Conservation (phyloP, 208 protist genomes). For the Trypanosoma avium region DNA sequence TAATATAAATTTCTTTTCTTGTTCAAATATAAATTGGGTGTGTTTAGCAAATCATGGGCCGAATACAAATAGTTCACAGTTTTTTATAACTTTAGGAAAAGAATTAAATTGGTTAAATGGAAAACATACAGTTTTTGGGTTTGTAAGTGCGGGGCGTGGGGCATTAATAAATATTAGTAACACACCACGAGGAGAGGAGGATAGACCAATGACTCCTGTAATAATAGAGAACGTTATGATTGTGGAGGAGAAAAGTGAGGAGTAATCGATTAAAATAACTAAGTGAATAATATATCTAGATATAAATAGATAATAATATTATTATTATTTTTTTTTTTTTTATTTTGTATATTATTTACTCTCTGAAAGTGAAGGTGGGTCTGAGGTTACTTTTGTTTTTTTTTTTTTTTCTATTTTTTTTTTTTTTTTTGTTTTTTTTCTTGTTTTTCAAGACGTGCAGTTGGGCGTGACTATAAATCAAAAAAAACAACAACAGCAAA, state of each 20-base stretch:
- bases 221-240: slow-evolving; percentile 58
- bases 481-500: slow-evolving; percentile 9
- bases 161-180: slow-evolving; percentile 54
- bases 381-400: slow-evolving; percentile 1
- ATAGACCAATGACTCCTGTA: slow-evolving; percentile 56
- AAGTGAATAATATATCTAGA: too few relatives aligned
- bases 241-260: slow-evolving; percentile 9
- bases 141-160: slow-evolving; percentile 69
- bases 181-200: slow-evolving; percentile 37
- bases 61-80: slow-evolving; percentile 91
- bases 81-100: slow-evolving; percentile 82
- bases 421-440: slow-evolving; percentile 1
- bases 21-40: slow-evolving; percentile 63
- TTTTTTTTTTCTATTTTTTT: slow-evolving; percentile 18
- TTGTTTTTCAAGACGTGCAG: background rate
- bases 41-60: slow-evolving; percentile 85
- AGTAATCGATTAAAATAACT: slow-evolving; percentile 12
- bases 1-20: slow-evolving; percentile 51
- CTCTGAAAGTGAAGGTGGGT: too few relatives aligned
- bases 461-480: background rate
- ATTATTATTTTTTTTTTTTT: too few relatives aligned
- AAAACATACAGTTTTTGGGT: slow-evolving; percentile 95
- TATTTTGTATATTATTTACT: too few relatives aligned
- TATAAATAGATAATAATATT: too few relatives aligned
- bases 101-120: slow-evolving; percentile 80